Evolutionary conservation across 2,329 filamentous ascomycete species (phyloP).

Genomic region (Cytospora piceae): DNA sequence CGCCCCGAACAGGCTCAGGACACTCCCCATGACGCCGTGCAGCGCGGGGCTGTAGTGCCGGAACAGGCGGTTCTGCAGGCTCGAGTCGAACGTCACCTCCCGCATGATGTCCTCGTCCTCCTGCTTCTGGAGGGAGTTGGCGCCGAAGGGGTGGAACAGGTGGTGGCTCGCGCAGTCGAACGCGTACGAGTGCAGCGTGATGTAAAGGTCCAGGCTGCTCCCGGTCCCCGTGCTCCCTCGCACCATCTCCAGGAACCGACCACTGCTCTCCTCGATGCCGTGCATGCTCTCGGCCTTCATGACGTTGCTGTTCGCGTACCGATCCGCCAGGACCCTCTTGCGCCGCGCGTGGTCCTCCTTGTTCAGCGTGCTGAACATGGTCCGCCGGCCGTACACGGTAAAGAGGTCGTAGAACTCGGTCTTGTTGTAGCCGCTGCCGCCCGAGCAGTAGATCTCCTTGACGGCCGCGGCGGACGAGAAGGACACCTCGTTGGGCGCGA

Average conservation of each 20-base stretch:
- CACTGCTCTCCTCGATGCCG: constrained; percentile 61
- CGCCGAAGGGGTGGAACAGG: constrained; percentile 69
- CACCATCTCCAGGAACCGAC: constrained; percentile 59
- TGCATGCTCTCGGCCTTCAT: constrained; percentile 58
- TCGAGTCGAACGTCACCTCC: constrained; percentile 69
- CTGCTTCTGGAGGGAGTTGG: constrained; percentile 58
- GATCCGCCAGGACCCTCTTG: constrained; percentile 66
- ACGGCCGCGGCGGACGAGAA: constrained; percentile 60
- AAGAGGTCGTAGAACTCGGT: constrained; percentile 68
- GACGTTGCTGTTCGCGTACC: constrained; percentile 71
- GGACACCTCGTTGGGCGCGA: constrained; percentile 62
- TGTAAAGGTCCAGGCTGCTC: constrained; percentile 63
- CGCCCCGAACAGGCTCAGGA: constrained; percentile 51
- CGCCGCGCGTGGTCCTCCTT: constrained; percentile 66
- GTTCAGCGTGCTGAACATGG: constrained; percentile 63
- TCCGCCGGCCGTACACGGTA: constrained; percentile 59
- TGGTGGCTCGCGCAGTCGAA: constrained; percentile 72
- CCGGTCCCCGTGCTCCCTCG: constrained; percentile 43
- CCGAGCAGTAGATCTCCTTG: constrained; percentile 66
- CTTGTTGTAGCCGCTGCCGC: constrained; percentile 67
- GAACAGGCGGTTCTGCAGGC: constrained; percentile 65
- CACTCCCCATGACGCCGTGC: constrained; percentile 50
- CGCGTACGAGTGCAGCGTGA: constrained; percentile 67
- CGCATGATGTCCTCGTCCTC: constrained; percentile 69
- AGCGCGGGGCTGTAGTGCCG: constrained; percentile 59